These are phyloP conservation scores for Mortierella sp. DNA, from an alignment of 371 early-diverging fungal species.

Conservation along the genomic window DNA sequence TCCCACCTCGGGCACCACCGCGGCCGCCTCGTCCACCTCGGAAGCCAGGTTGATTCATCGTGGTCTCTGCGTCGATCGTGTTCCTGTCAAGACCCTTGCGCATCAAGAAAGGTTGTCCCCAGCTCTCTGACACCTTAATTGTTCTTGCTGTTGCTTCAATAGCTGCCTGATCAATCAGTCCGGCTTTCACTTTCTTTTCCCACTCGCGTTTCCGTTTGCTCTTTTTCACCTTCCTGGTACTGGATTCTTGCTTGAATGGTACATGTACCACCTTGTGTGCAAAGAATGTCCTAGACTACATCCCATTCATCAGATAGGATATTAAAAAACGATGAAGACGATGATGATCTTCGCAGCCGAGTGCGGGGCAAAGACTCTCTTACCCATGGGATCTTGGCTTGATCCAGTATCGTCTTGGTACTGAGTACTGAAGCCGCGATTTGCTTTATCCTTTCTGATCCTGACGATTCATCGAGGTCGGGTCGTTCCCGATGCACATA, in stretches of 20 bases:
- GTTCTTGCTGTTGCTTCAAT: slow-evolving; percentile 28
- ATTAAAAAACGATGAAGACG: background rate
- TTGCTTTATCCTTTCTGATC: slow-evolving; percentile 37
- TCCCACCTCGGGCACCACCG: slow-evolving; percentile 16
- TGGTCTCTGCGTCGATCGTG: slow-evolving; percentile 29
- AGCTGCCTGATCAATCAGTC: slow-evolving; percentile 25
- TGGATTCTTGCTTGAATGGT: slow-evolving; percentile 14
- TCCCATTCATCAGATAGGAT: background rate
- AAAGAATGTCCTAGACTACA: slow-evolving; percentile 42
- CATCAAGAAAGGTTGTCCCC: slow-evolving; percentile 21
- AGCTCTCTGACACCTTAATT: slow-evolving; percentile 43
- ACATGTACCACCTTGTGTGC: slow-evolving; percentile 36
- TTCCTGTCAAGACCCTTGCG: slow-evolving; percentile 39
- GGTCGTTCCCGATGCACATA: slow-evolving; percentile 24
- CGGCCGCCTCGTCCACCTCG: slow-evolving; percentile 9
- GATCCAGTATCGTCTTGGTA: slow-evolving; percentile 15
- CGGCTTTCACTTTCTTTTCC: slow-evolving; percentile 47
- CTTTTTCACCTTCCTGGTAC: slow-evolving; percentile 14
- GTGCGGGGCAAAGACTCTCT: background rate
- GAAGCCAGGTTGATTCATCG: background rate
- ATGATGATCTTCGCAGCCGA: no score
- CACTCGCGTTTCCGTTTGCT: slow-evolving; percentile 50
- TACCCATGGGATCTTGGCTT: slow-evolving; percentile 47
- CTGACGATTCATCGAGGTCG: slow-evolving; percentile 34
- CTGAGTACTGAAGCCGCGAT: slow-evolving; percentile 34